These are phyloP conservation scores for Penicillium malachiteum DNA, from an alignment of 495 filamentous ascomycete species.

Conservation along the genomic window DNA sequence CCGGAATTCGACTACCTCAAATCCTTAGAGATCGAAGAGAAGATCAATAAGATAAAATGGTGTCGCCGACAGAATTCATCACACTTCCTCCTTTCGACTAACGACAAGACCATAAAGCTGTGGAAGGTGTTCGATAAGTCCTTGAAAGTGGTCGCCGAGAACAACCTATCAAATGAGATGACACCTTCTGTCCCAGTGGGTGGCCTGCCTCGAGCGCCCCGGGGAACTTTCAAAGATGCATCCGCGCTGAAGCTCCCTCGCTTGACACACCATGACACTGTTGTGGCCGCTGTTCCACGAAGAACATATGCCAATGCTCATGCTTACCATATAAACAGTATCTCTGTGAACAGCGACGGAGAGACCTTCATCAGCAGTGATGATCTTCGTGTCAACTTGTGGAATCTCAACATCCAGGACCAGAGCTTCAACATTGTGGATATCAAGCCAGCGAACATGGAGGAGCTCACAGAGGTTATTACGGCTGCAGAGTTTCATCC, in stretches of 20 bases:
- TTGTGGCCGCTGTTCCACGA: conserved; percentile 92
- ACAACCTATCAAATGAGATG: conserved; percentile 93
- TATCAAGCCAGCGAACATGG: conserved; percentile 99
- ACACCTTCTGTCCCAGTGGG: conserved; percentile 73
- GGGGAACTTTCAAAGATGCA: conserved; percentile 74
- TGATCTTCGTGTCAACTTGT: conserved; percentile 94
- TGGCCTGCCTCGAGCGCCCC: conserved; percentile 69
- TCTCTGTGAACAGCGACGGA: conserved; percentile 98
- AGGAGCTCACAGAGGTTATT: conserved; percentile 97
- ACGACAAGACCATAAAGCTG: conserved; percentile 99
- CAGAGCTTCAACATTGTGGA: conserved; percentile 99
- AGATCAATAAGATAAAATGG: conserved; percentile 99
- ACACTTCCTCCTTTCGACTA: conserved; percentile 96
- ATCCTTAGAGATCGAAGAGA: conserved; percentile 98
- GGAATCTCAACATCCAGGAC: conserved; percentile 99
- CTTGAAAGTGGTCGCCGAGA: conserved; percentile 96
- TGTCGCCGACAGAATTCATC: conserved; percentile 96
- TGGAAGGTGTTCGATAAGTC: conserved; percentile 99
- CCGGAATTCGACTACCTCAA: conserved; percentile 99
- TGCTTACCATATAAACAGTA: conserved; percentile 99
- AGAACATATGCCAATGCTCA: conserved; percentile 97
- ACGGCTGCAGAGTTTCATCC: conserved; percentile 98
- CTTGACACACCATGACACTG: conserved; percentile 96
- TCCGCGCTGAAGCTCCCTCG: conserved; percentile 86
- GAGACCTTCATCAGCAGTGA: conserved; percentile 99